Conservation (phyloP, 352 stramenopile genomes). For the Pythium rishiriense region DNA sequence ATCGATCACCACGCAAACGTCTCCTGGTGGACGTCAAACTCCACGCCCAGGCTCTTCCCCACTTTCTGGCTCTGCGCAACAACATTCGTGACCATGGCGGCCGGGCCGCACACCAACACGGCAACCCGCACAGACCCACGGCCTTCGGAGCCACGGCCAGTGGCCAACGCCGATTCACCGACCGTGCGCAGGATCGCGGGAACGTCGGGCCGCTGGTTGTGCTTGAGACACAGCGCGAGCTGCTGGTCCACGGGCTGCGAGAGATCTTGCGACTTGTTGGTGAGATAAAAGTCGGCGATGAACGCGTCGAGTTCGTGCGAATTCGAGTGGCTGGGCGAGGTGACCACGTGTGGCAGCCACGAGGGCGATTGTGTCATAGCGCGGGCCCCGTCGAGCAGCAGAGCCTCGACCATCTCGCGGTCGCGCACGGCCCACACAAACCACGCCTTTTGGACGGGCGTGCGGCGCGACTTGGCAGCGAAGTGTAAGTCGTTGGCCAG, state of each 20-base stretch:
- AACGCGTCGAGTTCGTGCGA: conserved; percentile 24
- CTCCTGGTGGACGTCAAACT: conserved; percentile 20
- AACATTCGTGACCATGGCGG: conserved; percentile 11
- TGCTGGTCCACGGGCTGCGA: conserved; percentile 31
- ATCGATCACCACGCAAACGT: conserved; percentile 11
- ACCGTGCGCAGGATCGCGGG: background rate
- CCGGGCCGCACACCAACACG: conserved; percentile 1
- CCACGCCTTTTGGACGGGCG: conserved; percentile 32
- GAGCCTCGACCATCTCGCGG: conserved; percentile 32
- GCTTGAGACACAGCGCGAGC: conserved; percentile 25
- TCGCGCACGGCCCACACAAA: conserved; percentile 54
- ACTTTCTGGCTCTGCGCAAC: background rate
- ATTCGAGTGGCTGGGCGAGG: conserved; percentile 1
- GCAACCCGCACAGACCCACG: background rate
- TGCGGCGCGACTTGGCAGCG: conserved; percentile 16
- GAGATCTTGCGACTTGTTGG: conserved; percentile 29
- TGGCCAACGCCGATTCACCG: background rate
- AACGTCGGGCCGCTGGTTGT: conserved; percentile 6
- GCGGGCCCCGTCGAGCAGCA: conserved; percentile 23
- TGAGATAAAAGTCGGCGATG: conserved; percentile 41
- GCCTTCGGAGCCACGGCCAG: background rate
- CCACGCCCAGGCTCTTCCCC: background rate
- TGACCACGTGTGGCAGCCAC: conserved; percentile 25
- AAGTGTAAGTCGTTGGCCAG: conserved; percentile 48
- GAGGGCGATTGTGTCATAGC: conserved; percentile 5